Evolutionary conservation across 2,329 filamentous ascomycete species (phyloP), one percentile per base, ranked within the genome.

Genomic region (Penicillium sp.): DNA sequence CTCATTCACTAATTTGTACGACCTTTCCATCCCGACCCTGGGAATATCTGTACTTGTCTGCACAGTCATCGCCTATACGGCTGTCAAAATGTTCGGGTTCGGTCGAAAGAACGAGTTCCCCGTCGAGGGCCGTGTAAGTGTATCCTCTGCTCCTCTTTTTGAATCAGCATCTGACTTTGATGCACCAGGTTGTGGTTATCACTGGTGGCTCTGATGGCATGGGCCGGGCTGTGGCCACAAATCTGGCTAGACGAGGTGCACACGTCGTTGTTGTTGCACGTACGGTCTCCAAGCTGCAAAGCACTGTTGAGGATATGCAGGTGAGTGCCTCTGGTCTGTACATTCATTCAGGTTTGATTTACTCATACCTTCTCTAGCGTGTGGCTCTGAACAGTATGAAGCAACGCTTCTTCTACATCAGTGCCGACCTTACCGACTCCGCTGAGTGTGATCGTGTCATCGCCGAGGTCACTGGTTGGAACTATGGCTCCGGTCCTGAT

Each of bases 171-270:
- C 55, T 67, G 33, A 66, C 46, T 42, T 6, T 43, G 47, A 30
- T 50, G 15, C 23, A 27, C 8, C 62, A 96, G 91, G 96, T 92
- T 2, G 81, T 95, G 46, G 79, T 97, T 49, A 79, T 99, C 46
- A 99, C 94, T 0, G 94, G 94, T 40, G 91, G 87, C 26, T 97
- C 94, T 0, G 90, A 97, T 68, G 94, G 94, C 51, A 90, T 97
- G 88, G 94, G 94, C 53, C 85, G 86, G 61, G 84, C 85, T 45
- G 84, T 87, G 17, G 91, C 87, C 4, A 80, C 84, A 45, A 81
- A 91, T 60, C 84, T 99, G 37, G 83, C 93, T 2, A 78, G 82
- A 43, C 92, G 91, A 71, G 94, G 94, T 40, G 93, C 94, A 53
- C 90, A 91, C 71, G 71, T 99, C 49, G 84, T 96, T 56, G 85